Evolutionary conservation across 2,329 filamentous ascomycete genomes (phyloP).

Genomic region (Apiospora phragmitis): DNA sequence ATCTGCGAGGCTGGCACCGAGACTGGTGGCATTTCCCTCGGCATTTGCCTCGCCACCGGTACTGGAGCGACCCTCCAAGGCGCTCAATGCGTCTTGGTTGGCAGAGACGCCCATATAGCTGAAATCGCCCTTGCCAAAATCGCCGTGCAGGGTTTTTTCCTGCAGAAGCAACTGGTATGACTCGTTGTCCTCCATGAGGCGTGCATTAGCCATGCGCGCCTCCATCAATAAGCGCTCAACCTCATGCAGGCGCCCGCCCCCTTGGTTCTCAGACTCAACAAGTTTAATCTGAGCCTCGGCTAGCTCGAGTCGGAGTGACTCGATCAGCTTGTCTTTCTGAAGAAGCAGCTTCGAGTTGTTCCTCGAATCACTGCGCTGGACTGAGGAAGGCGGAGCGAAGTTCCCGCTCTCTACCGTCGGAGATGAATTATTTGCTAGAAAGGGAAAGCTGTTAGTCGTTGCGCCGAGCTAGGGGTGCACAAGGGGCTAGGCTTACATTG

Average conservation of each 20-base stretch:
- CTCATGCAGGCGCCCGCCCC: slow-evolving; percentile 82
- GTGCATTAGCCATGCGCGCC: slow-evolving; percentile 91
- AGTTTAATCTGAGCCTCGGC: slow-evolving; percentile 95
- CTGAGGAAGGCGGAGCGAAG: slow-evolving; percentile 82
- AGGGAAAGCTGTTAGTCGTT: neutral
- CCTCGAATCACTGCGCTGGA: slow-evolving; percentile 84
- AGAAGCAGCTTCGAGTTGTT: slow-evolving; percentile 88
- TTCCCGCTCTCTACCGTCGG: slow-evolving; percentile 72
- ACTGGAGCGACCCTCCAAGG: slow-evolving; percentile 56
- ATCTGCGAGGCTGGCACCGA: slow-evolving; percentile 71
- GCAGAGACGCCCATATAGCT: slow-evolving; percentile 62
- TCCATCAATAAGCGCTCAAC: slow-evolving; percentile 91
- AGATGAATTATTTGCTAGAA: slow-evolving; percentile 55
- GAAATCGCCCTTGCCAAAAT: slow-evolving; percentile 82
- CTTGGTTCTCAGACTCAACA: slow-evolving; percentile 90
- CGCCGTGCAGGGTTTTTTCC: slow-evolving; percentile 93
- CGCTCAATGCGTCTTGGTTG: slow-evolving; percentile 65
- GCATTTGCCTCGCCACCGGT: slow-evolving; percentile 25
- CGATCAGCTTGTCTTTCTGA: slow-evolving; percentile 96
- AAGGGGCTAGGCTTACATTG: slow-evolving; percentile 46
- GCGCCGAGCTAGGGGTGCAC: neutral
- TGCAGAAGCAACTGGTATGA: slow-evolving; percentile 94
- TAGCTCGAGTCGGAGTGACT: slow-evolving; percentile 85
- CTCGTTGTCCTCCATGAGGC: slow-evolving; percentile 97
- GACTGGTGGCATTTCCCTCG: slow-evolving; percentile 26